A percentile compares a stretch with the other conserved stretches of the same genome.
Evolutionary conservation across 1,284 basidiomycete genomes (phyloP).

Genomic region (Ganoderma meredithae): DNA sequence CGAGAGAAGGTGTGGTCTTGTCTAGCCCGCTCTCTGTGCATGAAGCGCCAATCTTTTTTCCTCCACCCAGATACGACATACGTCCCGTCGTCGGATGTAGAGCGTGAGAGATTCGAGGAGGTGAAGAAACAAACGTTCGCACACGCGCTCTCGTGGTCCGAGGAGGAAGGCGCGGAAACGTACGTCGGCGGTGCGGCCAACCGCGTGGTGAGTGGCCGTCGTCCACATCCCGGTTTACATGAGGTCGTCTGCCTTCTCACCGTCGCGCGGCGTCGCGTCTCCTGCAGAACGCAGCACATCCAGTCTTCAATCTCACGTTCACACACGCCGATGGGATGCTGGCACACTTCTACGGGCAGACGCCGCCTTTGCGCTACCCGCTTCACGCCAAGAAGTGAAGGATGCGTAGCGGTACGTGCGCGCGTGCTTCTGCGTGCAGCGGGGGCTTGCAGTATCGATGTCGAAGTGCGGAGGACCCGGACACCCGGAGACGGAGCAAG

Average conservation of each 20-base stretch:
- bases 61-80: slow-evolving; percentile 19
- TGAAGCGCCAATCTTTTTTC: not conserved
- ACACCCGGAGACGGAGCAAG: not conserved
- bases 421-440: not conserved
- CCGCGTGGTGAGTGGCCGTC: slow-evolving; percentile 65
- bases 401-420: not conserved
- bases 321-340: slow-evolving; percentile 78
- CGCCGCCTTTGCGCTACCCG: slow-evolving; percentile 43
- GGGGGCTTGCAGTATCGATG: not conserved
- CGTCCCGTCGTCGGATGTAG: slow-evolving; percentile 23
- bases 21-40: not conserved
- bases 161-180: slow-evolving; percentile 71
- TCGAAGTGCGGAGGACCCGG: slow-evolving; percentile 1
- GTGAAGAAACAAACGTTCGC: slow-evolving; percentile 65
- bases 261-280: not conserved
- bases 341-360: slow-evolving; percentile 80
- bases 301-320: slow-evolving; percentile 85
- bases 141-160: slow-evolving; percentile 75
- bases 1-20: slow-evolving; percentile 40
- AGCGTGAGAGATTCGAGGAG: slow-evolving; percentile 27
- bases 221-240: not conserved
- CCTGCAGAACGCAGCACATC: slow-evolving; percentile 85
- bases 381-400: slow-evolving; percentile 17
- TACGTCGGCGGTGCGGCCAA: slow-evolving; percentile 74
- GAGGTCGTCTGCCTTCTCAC: slow-evolving; percentile 9